Percentiles rank a stretch among this genome's conserved stretches.
Evolutionary conservation across 2,329 filamentous ascomycete species (phyloP).

Genomic region (Diaporthe aspalathi): DNA sequence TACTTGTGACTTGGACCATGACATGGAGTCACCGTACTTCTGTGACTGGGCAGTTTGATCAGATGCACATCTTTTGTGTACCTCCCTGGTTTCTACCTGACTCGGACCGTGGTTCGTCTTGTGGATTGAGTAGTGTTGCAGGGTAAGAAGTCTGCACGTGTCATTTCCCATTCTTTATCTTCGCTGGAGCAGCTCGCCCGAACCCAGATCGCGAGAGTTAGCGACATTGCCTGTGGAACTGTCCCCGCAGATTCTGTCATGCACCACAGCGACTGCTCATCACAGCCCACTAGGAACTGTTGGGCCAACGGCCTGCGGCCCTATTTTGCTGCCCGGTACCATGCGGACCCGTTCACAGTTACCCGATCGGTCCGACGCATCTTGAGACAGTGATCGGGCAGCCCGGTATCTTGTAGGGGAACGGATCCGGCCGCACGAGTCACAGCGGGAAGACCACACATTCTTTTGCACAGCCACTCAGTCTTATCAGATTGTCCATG

Average conservation of each 20-base stretch:
- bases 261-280: background rate
- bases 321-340: background rate
- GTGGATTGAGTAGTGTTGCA: background rate
- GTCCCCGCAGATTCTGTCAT: background rate
- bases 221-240: conserved; percentile 16
- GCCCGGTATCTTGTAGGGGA: too few species aligned
- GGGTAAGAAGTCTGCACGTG: background rate
- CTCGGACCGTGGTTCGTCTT: background rate
- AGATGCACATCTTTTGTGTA: background rate
- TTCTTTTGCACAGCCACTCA: background rate
- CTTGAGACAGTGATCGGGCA: background rate
- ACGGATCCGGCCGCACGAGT: background rate
- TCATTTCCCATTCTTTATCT: too few species aligned
- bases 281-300: background rate
- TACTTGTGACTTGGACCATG: too few species aligned
- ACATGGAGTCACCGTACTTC: background rate
- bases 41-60: background rate
- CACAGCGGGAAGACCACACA: background rate
- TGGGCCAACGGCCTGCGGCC: background rate
- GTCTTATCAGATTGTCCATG: background rate
- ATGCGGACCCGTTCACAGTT: background rate
- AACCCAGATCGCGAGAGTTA: background rate
- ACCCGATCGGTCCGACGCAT: background rate
- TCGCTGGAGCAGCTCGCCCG: background rate
- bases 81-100: background rate